phyloP scores from a whole-genome alignment of 2,329 filamentous ascomycete species.

The Hypoxylon sp. region DNA sequence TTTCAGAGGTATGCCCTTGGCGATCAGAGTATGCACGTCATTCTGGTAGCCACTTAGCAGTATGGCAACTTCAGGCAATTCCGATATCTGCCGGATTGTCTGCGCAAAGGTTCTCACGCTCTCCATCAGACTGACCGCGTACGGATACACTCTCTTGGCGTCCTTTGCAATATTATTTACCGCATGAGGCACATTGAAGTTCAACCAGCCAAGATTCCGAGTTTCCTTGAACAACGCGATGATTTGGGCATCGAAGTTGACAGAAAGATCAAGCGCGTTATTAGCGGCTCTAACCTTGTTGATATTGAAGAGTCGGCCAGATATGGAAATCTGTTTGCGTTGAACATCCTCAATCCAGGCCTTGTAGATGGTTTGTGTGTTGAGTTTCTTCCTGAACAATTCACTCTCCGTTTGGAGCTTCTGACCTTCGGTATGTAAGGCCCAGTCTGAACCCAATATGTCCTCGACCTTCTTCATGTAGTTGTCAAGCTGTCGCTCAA shows the following conservation, averaged over 20 bases:
- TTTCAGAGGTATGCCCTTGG: conserved; percentile 87
- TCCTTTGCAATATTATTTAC: conserved; percentile 98
- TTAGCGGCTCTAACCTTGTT: conserved; percentile 89
- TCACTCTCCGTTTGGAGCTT: conserved; percentile 92
- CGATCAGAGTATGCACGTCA: conserved; percentile 84
- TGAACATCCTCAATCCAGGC: conserved; percentile 94
- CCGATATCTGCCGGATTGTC: conserved; percentile 83
- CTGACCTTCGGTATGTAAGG: conserved; percentile 92
- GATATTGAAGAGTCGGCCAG: conserved; percentile 92
- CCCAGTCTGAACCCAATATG: conserved; percentile 94
- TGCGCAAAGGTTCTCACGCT: conserved; percentile 94
- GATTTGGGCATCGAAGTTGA: conserved; percentile 98
- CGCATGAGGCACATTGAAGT: conserved; percentile 91
- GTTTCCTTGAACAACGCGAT: conserved; percentile 99
- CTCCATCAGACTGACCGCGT: conserved; percentile 98
- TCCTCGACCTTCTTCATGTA: conserved; percentile 99
- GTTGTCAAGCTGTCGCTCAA: conserved; percentile 92
- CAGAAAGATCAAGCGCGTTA: conserved; percentile 85
- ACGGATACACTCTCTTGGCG: conserved; percentile 98
- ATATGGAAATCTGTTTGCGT: conserved; percentile 88
- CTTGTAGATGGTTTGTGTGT: conserved; percentile 93
- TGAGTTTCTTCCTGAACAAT: conserved; percentile 94
- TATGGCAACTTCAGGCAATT: conserved; percentile 89
- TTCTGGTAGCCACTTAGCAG: conserved; percentile 92
- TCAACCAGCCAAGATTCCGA: conserved; percentile 93